Conservation (phyloP, 805 yeast genomes). For the Tetrapisispora namnaoensis region DNA sequence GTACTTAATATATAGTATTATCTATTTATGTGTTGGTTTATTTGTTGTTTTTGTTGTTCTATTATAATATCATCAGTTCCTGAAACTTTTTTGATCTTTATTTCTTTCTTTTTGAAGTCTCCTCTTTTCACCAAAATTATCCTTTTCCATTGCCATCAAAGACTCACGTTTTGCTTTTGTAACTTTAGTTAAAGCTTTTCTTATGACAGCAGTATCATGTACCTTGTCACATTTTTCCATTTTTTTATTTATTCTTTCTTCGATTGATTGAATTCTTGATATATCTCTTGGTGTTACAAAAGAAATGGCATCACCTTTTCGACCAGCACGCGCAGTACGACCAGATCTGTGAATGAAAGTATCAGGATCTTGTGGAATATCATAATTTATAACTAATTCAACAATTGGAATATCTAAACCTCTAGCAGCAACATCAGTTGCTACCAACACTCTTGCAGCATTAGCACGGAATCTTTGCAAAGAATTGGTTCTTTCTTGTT, state of each 20-base stretch:
- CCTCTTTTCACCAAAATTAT: constrained; percentile 70
- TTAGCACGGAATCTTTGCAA: constrained; percentile 88
- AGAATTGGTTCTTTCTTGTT: constrained; percentile 81
- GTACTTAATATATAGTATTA: not conserved
- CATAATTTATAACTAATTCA: constrained; percentile 81
- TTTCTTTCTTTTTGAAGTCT: constrained; percentile 38
- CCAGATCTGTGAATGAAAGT: constrained; percentile 96
- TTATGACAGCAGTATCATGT: constrained; percentile 68
- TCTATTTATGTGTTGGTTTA: not conserved
- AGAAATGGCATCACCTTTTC: constrained; percentile 73
- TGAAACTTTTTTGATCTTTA: constrained; percentile 18
- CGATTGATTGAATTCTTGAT: constrained; percentile 71
- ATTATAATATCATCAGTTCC: not conserved
- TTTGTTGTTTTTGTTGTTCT: not conserved
- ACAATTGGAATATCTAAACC: constrained; percentile 95
- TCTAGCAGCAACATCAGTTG: constrained; percentile 96
- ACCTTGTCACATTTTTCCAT: constrained; percentile 67
- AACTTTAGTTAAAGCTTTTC: constrained; percentile 56
- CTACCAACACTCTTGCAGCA: constrained; percentile 85
- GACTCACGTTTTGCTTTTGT: constrained; percentile 86
- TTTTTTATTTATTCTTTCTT: constrained; percentile 68
- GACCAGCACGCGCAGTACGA: constrained; percentile 97
- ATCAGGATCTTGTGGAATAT: constrained; percentile 92
- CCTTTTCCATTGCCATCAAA: constrained; percentile 86
- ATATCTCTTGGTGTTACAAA: constrained; percentile 83